phyloP scores from a whole-genome alignment of 2,329 filamentous ascomycete genomes.

The Chalara sp. region DNA sequence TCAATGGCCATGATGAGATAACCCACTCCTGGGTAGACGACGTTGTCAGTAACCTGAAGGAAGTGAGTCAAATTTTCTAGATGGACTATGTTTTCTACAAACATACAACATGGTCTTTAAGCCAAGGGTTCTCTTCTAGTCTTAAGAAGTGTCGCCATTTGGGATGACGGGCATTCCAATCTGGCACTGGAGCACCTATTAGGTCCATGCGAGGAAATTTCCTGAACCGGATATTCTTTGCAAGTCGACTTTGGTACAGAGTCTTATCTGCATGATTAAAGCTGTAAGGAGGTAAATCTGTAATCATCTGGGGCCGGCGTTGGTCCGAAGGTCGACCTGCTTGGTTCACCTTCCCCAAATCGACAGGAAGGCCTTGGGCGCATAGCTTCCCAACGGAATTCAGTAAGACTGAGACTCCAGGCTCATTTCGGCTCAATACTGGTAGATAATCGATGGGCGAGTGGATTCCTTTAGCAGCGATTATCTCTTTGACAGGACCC shows the following conservation, averaged over 20 bases:
- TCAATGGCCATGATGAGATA: constrained; percentile 3
- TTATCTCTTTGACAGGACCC: constrained; percentile 1
- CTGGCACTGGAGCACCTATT: background rate
- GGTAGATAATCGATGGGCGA: background rate
- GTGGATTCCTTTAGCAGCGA: background rate
- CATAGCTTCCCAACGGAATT: background rate
- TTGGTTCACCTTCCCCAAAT: background rate
- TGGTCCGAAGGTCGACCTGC: background rate
- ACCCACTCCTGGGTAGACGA: constrained; percentile 3
- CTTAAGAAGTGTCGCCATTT: background rate
- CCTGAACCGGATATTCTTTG: background rate
- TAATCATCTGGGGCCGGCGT: background rate
- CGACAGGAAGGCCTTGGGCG: background rate
- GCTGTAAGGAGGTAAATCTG: background rate
- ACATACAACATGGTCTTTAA: background rate
- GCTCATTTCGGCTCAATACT: background rate
- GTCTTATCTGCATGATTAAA: constrained; percentile 1
- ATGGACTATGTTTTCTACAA: background rate
- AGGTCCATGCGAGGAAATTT: background rate
- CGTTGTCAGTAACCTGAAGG: background rate
- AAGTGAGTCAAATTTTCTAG: background rate
- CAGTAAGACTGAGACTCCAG: background rate
- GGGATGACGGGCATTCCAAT: background rate
- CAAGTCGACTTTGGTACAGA: background rate
- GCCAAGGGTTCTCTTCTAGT: background rate